Base-by-base conservation (phyloP, 2,329 filamentous ascomycete genomes). In the Camillea tinctor region DNA sequence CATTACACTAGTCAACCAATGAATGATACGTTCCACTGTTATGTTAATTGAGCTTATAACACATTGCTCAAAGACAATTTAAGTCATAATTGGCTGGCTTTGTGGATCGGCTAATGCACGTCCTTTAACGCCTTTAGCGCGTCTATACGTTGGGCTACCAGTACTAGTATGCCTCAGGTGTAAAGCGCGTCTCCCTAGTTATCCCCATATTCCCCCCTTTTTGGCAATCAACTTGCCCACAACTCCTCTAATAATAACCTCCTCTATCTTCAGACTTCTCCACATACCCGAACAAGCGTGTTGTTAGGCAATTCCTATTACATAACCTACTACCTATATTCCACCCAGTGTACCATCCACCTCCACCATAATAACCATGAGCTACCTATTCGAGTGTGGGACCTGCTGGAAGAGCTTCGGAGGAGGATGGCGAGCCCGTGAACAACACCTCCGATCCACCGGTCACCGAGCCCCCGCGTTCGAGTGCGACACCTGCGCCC, bases 401-500 rank as follows among this genome's bases (percentile, higher is more conserved):
- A 62, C 66, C n/a, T 70, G 68, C 54, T 1, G 20, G 21, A 58
- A 57, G 5, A 21, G 30, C 23, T 69, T 70, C 40, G 1, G 1
- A 4, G 54, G 52, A 21, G 50, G 51, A 21, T 60, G 22, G 44
- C 36, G 20, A 21, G 59, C 63, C 22, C 64, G 68, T 50, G 44
- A 66, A 1, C 60, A 66, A 21, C 68, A 69, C 36, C 54, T 65
- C 40, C 6, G 50, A 15, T 60, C 60, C 1, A 62, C 59, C 0
- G 59, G 57, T 23, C 66, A 69, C 48, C 3, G 15, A 3, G 7
- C 22, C 3, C 64, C 66, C 1, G 11, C 13, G 2, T 61, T 58
- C 52, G 68, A 71, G 58, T 70, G 68, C 50, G 63, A 67, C 17
- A 50, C 4, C 1, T 69, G 69, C 56, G 24, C 24, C 2, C 36